phyloP scores from a whole-genome alignment of 768 basidiomycete genomes.

The Fomitopsis pulvina region DNA sequence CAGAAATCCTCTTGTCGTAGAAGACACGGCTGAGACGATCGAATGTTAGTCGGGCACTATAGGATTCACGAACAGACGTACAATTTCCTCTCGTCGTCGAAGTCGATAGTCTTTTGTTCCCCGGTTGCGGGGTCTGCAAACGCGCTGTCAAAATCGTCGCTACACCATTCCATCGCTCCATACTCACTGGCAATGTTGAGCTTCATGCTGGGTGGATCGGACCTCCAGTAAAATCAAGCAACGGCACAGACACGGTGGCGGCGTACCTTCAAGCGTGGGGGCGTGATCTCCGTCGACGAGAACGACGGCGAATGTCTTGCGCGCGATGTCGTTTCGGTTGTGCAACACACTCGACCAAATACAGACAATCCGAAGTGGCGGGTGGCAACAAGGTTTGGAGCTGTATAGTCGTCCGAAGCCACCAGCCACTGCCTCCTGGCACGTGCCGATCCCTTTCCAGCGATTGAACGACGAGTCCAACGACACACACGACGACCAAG shows the following conservation, averaged over 20 bases:
- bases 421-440: conserved; percentile 31
- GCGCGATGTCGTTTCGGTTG: conserved; percentile 22
- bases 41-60: neutral
- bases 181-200: conserved; percentile 92
- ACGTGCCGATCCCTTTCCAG: conserved; percentile 23
- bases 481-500: conserved; percentile 26
- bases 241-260: conserved; percentile 14
- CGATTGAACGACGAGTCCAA: conserved; percentile 20
- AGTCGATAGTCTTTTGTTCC: conserved; percentile 91
- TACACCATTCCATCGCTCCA: neutral
- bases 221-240: neutral
- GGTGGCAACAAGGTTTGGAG: conserved; percentile 48
- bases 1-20: conserved; percentile 95
- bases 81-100: conserved; percentile 89
- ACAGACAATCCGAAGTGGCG: conserved; percentile 21
- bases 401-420: conserved; percentile 52
- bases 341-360: conserved; percentile 20
- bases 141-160: neutral
- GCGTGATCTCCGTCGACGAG: conserved; percentile 30
- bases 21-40: conserved; percentile 68
- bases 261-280: conserved; percentile 34
- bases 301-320: conserved; percentile 30
- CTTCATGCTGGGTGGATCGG: conserved; percentile 65
- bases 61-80: conserved; percentile 33
- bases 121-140: conserved; percentile 87